Conservation (phyloP, 2,329 filamentous ascomycete species). For the Graphilbum sp. region DNA sequence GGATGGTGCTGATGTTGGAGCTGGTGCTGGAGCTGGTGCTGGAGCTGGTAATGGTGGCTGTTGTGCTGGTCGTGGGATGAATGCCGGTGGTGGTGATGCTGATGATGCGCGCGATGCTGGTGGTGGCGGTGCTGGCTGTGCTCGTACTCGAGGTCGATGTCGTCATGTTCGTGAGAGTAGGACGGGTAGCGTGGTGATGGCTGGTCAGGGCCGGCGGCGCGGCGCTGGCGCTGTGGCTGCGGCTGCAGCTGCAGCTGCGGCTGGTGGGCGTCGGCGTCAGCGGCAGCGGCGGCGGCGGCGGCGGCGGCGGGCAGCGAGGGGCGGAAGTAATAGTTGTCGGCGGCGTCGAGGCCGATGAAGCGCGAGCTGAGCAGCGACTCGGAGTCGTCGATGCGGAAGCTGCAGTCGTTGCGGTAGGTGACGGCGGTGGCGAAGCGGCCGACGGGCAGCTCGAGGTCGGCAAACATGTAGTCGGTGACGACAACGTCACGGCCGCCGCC, state of each 20-base stretch:
- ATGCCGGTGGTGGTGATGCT: background rate
- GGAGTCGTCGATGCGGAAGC: constrained; percentile 80
- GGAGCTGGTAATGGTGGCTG: constrained; percentile 5
- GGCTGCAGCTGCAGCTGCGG: background rate
- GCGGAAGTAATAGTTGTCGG: constrained; percentile 74
- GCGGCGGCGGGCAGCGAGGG: constrained; percentile 44
- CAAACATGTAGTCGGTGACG: constrained; percentile 67
- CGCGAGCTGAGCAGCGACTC: constrained; percentile 82
- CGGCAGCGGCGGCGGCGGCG: too few species aligned
- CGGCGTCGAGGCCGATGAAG: constrained; percentile 79
- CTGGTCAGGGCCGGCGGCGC: too few species aligned
- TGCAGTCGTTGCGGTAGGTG: constrained; percentile 74
- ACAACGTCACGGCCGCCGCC: constrained; percentile 42
- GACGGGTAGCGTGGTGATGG: too few species aligned
- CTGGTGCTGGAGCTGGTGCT: background rate
- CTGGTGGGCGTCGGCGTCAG: background rate
- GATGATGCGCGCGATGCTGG: too few species aligned
- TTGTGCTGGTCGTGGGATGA: background rate
- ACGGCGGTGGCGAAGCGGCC: constrained; percentile 71
- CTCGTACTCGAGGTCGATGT: too few species aligned
- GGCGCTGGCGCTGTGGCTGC: constrained; percentile 5
- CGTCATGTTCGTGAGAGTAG: too few species aligned
- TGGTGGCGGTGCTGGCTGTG: too few species aligned
- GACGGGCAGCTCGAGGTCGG: constrained; percentile 70
- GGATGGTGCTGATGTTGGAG: constrained; percentile 1